Base-by-base conservation (phyloP, 371 early-diverging fungal species). In the Actinomucor elegans region DNA sequence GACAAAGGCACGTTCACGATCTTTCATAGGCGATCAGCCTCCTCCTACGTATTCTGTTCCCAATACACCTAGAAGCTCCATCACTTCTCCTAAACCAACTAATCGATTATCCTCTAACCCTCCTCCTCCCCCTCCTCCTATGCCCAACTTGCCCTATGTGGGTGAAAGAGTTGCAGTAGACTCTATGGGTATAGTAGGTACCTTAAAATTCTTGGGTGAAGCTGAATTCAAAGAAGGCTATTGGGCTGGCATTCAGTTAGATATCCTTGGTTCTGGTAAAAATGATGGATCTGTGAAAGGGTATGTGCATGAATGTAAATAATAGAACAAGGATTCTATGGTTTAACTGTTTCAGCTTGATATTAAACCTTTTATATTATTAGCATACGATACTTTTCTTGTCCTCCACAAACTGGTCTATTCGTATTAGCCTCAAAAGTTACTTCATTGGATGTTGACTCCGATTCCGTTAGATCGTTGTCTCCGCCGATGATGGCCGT, bases 211-310 rank as follows among this genome's bases (percentile, higher is more conserved):
- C 63, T 45, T 92, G 24, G 91, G 91, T n/a, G 79, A 82, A 12
- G 80, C 85, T 27, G 73, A 85, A 44, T 81, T 83, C 46, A 88
- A 87, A 63, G 77, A 75, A 31, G 91, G 92, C 5, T 57, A 75
- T 1, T 91, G 91, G 91, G 92, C 88, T 10, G 91, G 91, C 24
- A 78, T 91, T 45, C 87, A 87, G 61, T 64, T 91, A 6, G 90
- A 90, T 49, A 61, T 69, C 26, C 55, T 59, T 5, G 88, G 86
- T 15, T 70, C 80, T 27, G 91, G 91, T 31, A 91, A 91, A 59
- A 91, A 91, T 61, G 82, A 87, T 48, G 91, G 91, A 15, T 73
- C 74, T 11, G 85, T 85, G 20, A 71, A 68, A 24, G 91, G 88
- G 75, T 78, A 74, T 50, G 73, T 54, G n/a, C 14, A 32, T 36